These are phyloP conservation scores for Penicillium psychrofluorescens DNA, from an alignment of 495 filamentous ascomycete genomes.

Conservation along the genomic window DNA sequence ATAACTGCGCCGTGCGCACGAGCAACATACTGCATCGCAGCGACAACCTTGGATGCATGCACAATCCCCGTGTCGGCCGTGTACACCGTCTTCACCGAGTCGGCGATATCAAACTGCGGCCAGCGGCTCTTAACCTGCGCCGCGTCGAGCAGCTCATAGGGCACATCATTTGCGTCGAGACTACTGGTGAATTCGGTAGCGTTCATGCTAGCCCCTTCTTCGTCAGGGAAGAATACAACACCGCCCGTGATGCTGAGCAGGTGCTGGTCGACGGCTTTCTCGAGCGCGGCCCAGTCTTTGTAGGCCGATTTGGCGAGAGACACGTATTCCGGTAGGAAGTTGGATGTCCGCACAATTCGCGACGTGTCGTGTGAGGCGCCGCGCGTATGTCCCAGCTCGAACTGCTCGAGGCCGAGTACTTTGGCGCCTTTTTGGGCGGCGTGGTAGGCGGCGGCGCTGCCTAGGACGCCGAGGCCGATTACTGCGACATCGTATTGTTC, in stretches of 20 bases:
- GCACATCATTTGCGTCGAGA: conserved; percentile 10
- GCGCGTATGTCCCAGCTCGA: conserved; percentile 11
- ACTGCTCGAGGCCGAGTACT: conserved; percentile 14
- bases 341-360: conserved; percentile 13
- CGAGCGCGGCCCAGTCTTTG: conserved; percentile 14
- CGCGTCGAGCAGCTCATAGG: conserved; percentile 16
- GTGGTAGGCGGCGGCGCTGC: conserved; percentile 12
- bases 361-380: conserved; percentile 16
- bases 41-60: conserved; percentile 12
- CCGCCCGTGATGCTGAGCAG: conserved; percentile 11
- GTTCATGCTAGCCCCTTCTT: conserved; percentile 2
- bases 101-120: conserved; percentile 21
- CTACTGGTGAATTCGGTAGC: conserved; percentile 7
- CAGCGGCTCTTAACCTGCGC: conserved; percentile 18
- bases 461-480: conserved; percentile 14
- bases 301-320: conserved; percentile 11
- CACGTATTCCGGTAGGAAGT: conserved; percentile 8
- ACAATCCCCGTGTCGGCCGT: not conserved
- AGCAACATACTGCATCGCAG: conserved; percentile 15
- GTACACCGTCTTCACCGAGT: conserved; percentile 6
- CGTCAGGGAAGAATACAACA: conserved; percentile 15
- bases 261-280: conserved; percentile 6
- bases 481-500: not conserved
- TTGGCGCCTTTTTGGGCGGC: conserved; percentile 13
- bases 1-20: conserved; percentile 13